phyloP scores from a whole-genome alignment of 106 monocot species.

The Gastrodia elata region DNA sequence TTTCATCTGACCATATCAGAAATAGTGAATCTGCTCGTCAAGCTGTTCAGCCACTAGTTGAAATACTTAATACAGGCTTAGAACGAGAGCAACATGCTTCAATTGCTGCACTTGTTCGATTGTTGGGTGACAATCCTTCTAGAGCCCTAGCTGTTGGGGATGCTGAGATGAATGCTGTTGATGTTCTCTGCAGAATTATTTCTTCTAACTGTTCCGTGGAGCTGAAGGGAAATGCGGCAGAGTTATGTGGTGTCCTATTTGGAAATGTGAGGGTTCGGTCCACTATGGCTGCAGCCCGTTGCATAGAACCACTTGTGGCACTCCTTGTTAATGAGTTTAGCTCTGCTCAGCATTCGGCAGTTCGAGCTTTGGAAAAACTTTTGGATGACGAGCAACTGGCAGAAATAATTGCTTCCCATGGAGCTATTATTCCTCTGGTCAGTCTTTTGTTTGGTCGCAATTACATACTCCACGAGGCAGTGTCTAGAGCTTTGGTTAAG shows the following conservation, averaged over 20 bases:
- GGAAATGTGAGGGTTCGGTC: constrained; percentile 80
- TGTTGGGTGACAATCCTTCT: constrained; percentile 71
- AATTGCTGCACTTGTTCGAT: constrained; percentile 74
- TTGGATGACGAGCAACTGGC: constrained; percentile 93
- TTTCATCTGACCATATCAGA: constrained; percentile 84
- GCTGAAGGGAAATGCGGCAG: constrained; percentile 92
- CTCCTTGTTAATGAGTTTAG: constrained; percentile 47
- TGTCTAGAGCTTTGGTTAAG: constrained; percentile 78
- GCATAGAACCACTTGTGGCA: constrained; percentile 87
- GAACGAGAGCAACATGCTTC: constrained; percentile 97
- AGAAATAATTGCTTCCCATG: constrained; percentile 74
- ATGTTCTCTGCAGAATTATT: constrained; percentile 92
- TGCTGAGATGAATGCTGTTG: constrained; percentile 84
- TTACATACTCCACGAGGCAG: constrained; percentile 75
- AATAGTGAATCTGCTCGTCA: constrained; percentile 70
- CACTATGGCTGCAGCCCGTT: constrained; percentile 70
- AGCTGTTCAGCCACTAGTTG: constrained; percentile 82
- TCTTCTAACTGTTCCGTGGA: constrained; percentile 75
- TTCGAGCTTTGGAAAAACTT: constrained; percentile 79
- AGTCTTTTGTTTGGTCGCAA: constrained; percentile 66
- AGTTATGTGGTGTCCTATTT: constrained; percentile 88
- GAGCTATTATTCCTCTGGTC: constrained; percentile 82
- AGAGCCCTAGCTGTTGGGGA: constrained; percentile 70
- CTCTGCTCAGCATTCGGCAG: constrained; percentile 75
- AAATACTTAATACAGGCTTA: constrained; percentile 76